Base-by-base conservation (phyloP, 148 eudicot genomes). In the Pharnaceum exiguum region DNA sequence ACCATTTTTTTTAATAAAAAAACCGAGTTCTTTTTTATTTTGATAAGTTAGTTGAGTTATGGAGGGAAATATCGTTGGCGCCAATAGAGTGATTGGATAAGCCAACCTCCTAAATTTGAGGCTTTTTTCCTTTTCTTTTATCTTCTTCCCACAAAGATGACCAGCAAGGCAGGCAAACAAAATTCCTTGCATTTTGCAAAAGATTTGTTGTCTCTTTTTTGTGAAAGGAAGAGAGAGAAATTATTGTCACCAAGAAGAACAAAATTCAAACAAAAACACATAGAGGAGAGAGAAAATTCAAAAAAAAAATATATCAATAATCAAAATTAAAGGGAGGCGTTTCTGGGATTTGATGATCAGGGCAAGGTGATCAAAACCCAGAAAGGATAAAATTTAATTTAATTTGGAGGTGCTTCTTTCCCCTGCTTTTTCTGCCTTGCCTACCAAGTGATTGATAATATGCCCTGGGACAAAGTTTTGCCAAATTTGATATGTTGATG, bases 331-430 rank as follows among this genome's bases (percentile, higher is more conserved):
- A n/a, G n/a, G n/a, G n/a, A n/a, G n/a, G n/a, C n/a, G n/a, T n/a
- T n/a, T n/a, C n/a, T n/a, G n/a, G n/a, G n/a, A n/a, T n/a, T n/a
- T 55, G 59, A 65, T 57, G 52, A 65, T 51, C 68, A 66, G 73
- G 78, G 68, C 57, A 67, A 61, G 57, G 46, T 72, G 70, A 61
- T 68, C 24, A 62, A 56, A 32, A 27, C 38, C 0, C 8, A 27
- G 30, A 47, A 37, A 18, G 31, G 18, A 60, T 16, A n/a, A 3
- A 5, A 42, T 10, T 4, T 36, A 35, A 35, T 6, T 35, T 35
- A 35, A 35, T 17, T 9, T 48, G 1, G 13, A 4, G 28, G 32
- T 39, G 16, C 45, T 53, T 28, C 44, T 57, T 55, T 57, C 69
- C 73, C 71, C 44, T 69, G 57, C 60, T 59, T 27, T 23, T 7